phyloP scores from a whole-genome alignment of 768 basidiomycete species.

The Suillus decipiens region DNA sequence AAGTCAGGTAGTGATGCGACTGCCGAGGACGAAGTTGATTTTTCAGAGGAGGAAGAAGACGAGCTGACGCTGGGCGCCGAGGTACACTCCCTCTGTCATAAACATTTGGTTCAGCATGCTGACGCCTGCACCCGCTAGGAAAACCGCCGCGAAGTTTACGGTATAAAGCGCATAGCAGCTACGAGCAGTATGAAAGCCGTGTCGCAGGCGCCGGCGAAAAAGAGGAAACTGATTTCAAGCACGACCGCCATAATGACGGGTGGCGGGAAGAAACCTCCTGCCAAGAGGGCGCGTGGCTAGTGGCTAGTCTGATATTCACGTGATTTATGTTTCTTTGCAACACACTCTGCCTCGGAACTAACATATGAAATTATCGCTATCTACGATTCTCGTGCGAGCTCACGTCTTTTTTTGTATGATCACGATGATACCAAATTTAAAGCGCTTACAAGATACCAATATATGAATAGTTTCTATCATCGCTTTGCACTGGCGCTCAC shows the following conservation, averaged over 20 bases:
- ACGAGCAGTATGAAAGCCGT: constrained; percentile 11
- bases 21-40: constrained; percentile 30
- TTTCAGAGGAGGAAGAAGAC: constrained; percentile 46
- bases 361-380: neutral
- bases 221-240: constrained; percentile 19
- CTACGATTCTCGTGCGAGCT: neutral
- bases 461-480: neutral
- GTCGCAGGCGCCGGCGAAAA: constrained; percentile 21
- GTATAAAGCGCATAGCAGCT: constrained; percentile 30
- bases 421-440: neutral
- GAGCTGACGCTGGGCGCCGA: constrained; percentile 63
- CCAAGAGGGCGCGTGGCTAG: neutral
- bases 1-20: constrained; percentile 17
- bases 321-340: neutral
- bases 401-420: neutral
- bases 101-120: constrained; percentile 1
- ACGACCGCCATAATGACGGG: neutral
- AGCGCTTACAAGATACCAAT: neutral
- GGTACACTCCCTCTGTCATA: constrained; percentile 35
- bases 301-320: neutral
- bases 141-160: constrained; percentile 40
- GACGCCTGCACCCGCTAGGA: constrained; percentile 30
- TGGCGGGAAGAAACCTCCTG: neutral
- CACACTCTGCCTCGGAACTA: neutral
- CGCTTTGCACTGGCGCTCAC: neutral